Conservation (phyloP, 148 eudicot genomes). For the Persicaria tinctoria region DNA sequence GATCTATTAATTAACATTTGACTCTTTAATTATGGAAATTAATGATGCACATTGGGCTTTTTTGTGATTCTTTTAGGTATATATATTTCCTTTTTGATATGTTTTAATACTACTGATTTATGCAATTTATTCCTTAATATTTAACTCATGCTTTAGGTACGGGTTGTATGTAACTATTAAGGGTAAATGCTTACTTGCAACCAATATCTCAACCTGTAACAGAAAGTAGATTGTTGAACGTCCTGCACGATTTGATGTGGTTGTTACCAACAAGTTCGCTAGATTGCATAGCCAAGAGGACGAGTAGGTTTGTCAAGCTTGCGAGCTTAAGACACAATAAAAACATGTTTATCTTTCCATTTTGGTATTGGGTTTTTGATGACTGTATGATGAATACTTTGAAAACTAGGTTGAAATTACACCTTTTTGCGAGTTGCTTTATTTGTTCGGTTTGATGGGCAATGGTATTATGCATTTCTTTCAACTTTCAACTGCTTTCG, state of each 20-base stretch:
- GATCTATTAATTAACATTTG: too few relatives aligned
- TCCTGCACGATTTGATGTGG: slow-evolving; percentile 46
- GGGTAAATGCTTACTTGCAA: too few relatives aligned
- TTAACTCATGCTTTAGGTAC: too few relatives aligned
- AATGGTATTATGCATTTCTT: too few relatives aligned
- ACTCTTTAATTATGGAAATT: too few relatives aligned
- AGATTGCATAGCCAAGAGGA: slow-evolving; percentile 53
- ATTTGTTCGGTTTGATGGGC: background rate
- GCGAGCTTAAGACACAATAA: background rate
- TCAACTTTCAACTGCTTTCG: too few relatives aligned
- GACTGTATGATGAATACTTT: background rate
- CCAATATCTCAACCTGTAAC: too few relatives aligned
- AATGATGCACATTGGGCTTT: too few relatives aligned
- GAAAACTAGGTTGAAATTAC: background rate
- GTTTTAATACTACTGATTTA: too few relatives aligned
- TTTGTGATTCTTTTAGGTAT: background rate
- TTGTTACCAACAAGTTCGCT: slow-evolving; percentile 49
- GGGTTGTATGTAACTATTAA: too few relatives aligned
- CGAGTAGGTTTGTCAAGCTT: slow-evolving; percentile 18
- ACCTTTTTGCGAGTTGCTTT: background rate
- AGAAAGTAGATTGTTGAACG: slow-evolving; percentile 23
- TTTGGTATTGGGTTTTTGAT: background rate
- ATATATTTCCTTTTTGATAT: too few relatives aligned
- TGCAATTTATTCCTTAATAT: too few relatives aligned
- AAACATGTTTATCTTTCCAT: background rate